Base-by-base conservation (phyloP, 352 stramenopile genomes). In the Globisporangium middletonii region DNA sequence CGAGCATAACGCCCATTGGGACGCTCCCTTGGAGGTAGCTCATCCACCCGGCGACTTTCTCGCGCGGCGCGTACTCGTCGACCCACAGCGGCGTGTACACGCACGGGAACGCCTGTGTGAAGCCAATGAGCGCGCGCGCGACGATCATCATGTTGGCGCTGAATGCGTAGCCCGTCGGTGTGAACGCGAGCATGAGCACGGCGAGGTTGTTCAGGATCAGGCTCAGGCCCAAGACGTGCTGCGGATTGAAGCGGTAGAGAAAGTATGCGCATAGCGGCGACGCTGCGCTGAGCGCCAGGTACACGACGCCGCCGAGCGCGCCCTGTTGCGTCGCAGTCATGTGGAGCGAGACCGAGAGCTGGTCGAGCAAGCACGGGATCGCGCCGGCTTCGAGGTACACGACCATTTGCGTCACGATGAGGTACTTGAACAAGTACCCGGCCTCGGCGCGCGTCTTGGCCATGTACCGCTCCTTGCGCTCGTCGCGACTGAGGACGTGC, bases 11-110 rank as follows among this genome's bases (percentile, higher is more conserved):
- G 50, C 84, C 84, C 70, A 94, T 86, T 30, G 84, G 81, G 19
- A 91, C 80, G 26, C 78, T 90, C 41, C 79, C 84, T 58, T 94
- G 84, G 19, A 94, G 60, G 37, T 90, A 94, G 58, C 79, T 92
- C 82, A 94, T 92, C 81, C 84, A 94, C 7, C 77, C 77, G 0
- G 79, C 82, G 1, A 90, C 78, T 49, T 88, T 86, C 43, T 86
- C 82, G 5, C 81, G 57, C 3, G 84, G 82, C 48, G 80, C 83
- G 60, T 92, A 94, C 58, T 90, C 81, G 56, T 94, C 79, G 53
- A 94, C 84, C 84, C 84, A 94, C 3, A 94, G 64, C 43, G 84
- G 84, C 59, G 84, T 90, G 69, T 92, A 94, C 41, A 92, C 81
- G 49, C 82, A 92, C 2, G 77, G 76, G 55, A 94, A 94, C 11